Base-by-base conservation (phyloP, 2,329 filamentous ascomycete genomes). In the Endoconidiophora polonica region DNA sequence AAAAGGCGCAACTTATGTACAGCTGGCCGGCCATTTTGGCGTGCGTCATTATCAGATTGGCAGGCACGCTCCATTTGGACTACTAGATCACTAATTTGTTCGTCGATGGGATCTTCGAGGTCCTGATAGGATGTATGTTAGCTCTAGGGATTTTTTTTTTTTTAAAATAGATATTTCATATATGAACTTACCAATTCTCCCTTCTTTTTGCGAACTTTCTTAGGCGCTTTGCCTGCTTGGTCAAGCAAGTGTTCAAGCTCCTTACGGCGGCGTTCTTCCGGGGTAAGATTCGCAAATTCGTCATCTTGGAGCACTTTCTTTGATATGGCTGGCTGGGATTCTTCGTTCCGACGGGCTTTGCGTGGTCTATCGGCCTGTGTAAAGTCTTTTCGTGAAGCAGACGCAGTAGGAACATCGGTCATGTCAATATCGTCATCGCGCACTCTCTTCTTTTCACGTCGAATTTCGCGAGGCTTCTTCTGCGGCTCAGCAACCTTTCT, bases 1-100 rank as follows among this genome's bases (percentile, higher is more conserved):
- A 98, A 77, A 57, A 98, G 81, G 67, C 88, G 87, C 43, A 98
- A 76, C 69, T 98, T 98, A 68, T 94, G 82, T 53, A 87, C 77
- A 26, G 91, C 91, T 0, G 90, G 86, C 59, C 86, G 73, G 56
- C 83, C 81, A 46, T 79, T 73, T 56, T 83, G 76, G 58, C 91
- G 87, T 38, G 86, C 86, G 50, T 79, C 70, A 58, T 90, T 88
- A 64, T 98, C 91, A 37, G 79, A 77, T 63, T 88, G 77, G 54
- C 90, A 94, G 14, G 91, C 91, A 56, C 79, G 74, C 57, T 91
- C 87, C 88, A 98, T 98, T 51, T 80, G 79, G 49, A 84, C 74
- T 60, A 91, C 91, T 63, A 98, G 81, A 45, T 82, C 74, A 52
- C 86, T 86, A 55, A 98, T 87, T 60, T 93, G 82, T 42, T 87